Evolutionary conservation across 1,284 basidiomycete species (phyloP).

Genomic region (Irpex lacteus): DNA sequence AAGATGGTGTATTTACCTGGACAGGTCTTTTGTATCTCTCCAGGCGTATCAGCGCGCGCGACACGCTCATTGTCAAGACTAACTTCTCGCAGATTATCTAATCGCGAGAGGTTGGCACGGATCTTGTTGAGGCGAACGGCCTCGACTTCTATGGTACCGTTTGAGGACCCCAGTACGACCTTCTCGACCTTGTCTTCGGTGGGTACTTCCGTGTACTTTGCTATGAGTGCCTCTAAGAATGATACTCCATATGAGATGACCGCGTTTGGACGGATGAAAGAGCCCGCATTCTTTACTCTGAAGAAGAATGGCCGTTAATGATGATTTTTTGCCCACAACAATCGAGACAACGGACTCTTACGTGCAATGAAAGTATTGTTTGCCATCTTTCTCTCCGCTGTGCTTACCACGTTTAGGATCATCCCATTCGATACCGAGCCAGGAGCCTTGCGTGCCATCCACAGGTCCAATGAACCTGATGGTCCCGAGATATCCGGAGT

Average conservation of each 20-base stretch:
- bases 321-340: slow-evolving; percentile 4
- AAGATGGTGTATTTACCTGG: slow-evolving; percentile 51
- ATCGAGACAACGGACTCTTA: slow-evolving; percentile 35
- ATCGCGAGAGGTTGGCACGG: slow-evolving; percentile 61
- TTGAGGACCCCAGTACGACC: slow-evolving; percentile 78
- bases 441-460: slow-evolving; percentile 61
- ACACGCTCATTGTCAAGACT: slow-evolving; percentile 75
- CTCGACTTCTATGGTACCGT: slow-evolving; percentile 82
- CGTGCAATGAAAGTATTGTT: slow-evolving; percentile 78
- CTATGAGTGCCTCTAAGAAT: slow-evolving; percentile 72
- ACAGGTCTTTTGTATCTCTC: slow-evolving; percentile 57
- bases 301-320: slow-evolving; percentile 8
- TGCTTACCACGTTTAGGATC: slow-evolving; percentile 83
- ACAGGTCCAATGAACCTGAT: slow-evolving; percentile 72
- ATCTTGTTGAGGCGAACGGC: slow-evolving; percentile 83
- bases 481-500: slow-evolving; percentile 57
- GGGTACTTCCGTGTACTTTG: slow-evolving; percentile 71
- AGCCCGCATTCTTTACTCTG: slow-evolving; percentile 59
- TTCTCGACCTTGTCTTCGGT: slow-evolving; percentile 55
- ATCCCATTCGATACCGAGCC: slow-evolving; percentile 98
- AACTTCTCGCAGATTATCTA: slow-evolving; percentile 71
- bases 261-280: slow-evolving; percentile 69
- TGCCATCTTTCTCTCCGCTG: slow-evolving; percentile 77
- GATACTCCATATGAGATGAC: slow-evolving; percentile 61
- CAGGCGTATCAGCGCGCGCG: slow-evolving; percentile 51